Conservation (phyloP, 352 stramenopile species). For the Blastocystis sp. region DNA sequence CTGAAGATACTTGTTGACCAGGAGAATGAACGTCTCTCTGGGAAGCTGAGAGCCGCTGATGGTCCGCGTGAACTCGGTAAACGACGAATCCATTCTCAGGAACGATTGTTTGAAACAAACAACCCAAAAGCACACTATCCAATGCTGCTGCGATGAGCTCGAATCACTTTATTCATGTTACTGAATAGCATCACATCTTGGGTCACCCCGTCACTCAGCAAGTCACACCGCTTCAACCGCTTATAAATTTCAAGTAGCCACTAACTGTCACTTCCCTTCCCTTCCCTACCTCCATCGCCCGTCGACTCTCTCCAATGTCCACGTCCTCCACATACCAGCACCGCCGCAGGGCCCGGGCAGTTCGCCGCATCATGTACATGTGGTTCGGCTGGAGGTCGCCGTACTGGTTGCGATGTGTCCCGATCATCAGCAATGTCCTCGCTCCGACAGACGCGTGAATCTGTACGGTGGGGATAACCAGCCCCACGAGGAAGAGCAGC, state of each 20-base stretch:
- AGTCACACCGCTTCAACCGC: not conserved
- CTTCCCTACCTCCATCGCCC: not conserved
- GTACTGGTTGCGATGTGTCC: constrained; percentile 53
- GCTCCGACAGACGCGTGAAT: constrained; percentile 11
- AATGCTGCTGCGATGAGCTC: not conserved
- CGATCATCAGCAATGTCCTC: constrained; percentile 32
- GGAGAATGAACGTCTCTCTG: not conserved
- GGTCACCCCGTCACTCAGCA: not conserved
- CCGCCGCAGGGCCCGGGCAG: not conserved
- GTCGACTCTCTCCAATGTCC: constrained; percentile 24
- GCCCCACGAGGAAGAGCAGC: constrained; percentile 1
- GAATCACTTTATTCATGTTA: constrained; percentile 18
- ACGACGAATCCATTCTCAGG: not conserved
- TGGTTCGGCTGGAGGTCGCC: constrained; percentile 18
- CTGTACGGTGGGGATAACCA: constrained; percentile 42
- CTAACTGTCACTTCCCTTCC: not conserved
- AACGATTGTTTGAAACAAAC: not conserved
- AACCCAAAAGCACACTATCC: not conserved
- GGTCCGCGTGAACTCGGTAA: not conserved
- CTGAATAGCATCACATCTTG: constrained; percentile 34
- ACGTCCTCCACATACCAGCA: constrained; percentile 49
- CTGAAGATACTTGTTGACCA: not conserved
- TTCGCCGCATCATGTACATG: constrained; percentile 45
- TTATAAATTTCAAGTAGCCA: constrained; percentile 44
- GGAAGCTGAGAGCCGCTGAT: not conserved